These are phyloP conservation scores for Schoenoplectus tabernaemontani DNA, from an alignment of 202 grass and related monocot genomes.

Conservation along the genomic window DNA sequence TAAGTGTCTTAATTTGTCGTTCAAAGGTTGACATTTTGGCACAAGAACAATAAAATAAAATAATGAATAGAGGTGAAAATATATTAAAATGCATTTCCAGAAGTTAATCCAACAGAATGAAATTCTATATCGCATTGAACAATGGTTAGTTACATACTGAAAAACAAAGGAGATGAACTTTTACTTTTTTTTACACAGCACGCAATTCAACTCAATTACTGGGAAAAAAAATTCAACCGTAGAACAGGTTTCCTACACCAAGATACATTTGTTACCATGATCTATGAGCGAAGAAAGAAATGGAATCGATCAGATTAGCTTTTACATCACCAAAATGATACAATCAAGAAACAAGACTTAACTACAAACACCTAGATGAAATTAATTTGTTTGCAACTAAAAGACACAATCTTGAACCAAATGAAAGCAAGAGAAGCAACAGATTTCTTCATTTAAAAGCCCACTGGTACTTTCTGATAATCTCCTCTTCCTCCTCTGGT, in stretches of 20 bases:
- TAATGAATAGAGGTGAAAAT: background rate
- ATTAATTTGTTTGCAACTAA: background rate
- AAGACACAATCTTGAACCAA: constrained; percentile 25
- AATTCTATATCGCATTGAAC: background rate
- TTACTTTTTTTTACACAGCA: no score
- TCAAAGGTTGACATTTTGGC: no score
- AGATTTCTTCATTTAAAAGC: constrained; percentile 10
- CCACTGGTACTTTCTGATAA: background rate
- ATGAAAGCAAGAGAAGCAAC: constrained; percentile 13
- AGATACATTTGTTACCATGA: background rate
- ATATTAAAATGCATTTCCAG: background rate
- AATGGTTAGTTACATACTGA: no score
- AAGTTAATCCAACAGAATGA: no score
- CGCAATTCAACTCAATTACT: background rate
- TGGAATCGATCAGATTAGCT: background rate
- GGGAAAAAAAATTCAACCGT: background rate
- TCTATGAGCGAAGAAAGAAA: background rate
- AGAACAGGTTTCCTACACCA: background rate
- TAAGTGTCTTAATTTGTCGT: no score
- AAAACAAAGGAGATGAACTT: no score
- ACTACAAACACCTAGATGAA: background rate
- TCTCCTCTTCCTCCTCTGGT: background rate
- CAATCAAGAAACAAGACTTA: background rate
- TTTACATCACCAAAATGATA: background rate
- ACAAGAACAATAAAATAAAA: no score